phyloP scores from a whole-genome alignment of 225 moss, liverwort and hornwort species.

The Sphagnum tenellum region DNA sequence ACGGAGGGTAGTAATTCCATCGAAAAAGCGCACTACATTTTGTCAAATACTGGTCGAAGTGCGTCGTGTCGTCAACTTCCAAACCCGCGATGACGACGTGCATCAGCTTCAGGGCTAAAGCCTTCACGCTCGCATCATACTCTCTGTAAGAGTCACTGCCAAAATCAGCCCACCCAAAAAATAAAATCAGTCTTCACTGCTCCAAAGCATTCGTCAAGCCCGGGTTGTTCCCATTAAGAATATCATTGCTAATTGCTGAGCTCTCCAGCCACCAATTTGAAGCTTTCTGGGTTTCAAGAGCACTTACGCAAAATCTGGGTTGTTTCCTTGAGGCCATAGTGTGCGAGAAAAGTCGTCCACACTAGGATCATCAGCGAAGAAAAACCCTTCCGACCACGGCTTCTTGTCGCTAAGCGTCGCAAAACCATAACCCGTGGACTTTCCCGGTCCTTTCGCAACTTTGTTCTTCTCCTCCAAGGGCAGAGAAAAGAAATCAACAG shows the following conservation, averaged over 20 bases:
- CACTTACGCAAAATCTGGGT: conserved; percentile 31
- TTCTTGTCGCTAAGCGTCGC: conserved; percentile 27
- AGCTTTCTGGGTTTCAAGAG: background rate
- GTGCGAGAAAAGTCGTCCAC: conserved; percentile 10
- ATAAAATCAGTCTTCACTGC: too few species aligned
- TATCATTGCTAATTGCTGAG: too few species aligned
- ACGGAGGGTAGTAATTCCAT: conserved; percentile 42
- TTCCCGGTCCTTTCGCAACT: conserved; percentile 11
- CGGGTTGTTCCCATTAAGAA: too few species aligned
- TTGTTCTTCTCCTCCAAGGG: conserved; percentile 39
- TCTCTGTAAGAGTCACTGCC: conserved; percentile 31
- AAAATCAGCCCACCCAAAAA: too few species aligned
- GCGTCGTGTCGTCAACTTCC: conserved; percentile 24
- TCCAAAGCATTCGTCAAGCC: too few species aligned
- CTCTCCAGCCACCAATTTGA: too few species aligned
- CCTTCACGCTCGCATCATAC: conserved; percentile 31
- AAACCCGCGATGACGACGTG: conserved; percentile 29
- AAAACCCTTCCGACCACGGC: conserved; percentile 39
- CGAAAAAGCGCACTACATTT: conserved; percentile 24
- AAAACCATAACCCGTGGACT: conserved; percentile 27
- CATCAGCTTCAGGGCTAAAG: conserved; percentile 29
- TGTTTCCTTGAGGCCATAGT: conserved; percentile 31
- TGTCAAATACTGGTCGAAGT: conserved; percentile 27
- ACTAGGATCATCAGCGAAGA: conserved; percentile 21
- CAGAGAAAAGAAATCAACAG: conserved; percentile 25